Evolutionary conservation across 2,329 filamentous ascomycete genomes (phyloP), one percentile per base, ranked within the genome.

Genomic region (Penicillium sp.): DNA sequence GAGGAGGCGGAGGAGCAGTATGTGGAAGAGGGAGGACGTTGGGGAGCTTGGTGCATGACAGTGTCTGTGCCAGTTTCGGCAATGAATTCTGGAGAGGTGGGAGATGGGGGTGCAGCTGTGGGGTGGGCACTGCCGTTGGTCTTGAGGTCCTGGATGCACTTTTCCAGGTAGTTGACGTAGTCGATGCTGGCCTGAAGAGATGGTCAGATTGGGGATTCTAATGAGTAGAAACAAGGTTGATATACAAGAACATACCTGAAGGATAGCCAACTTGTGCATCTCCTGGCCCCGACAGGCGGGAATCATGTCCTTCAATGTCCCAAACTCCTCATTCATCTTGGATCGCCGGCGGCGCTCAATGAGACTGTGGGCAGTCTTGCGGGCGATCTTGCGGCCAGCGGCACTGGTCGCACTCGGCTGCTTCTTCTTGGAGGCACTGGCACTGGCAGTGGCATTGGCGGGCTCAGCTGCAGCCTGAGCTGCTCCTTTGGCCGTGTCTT

Each of bases 301-400:
- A 60, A 98, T 96, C 91, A 99, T 93, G 71, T 90, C 87, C 80
- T 98, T 98, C 67, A 98, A 81, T 17, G 96, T 90, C 1, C 88
- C 91, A 80, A 98, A 98, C 79, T 98, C 95, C 76, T 98, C 94
- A 70, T 99, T 98, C 94, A 98, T 99, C 82, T 98, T 99, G 13
- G 92, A 96, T 65, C 95, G 85, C 70, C 95, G 83, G 61, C 94
- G 83, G 50, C 95, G 85, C 80, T 99, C 95, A 70, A 98, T 99
- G 68, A 98, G 80, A 72, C 93, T 97, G 74, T 99, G 95, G 12
- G 95, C 95, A 1, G 94, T 98, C 81, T 97, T 98, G 68, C 95
- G 86, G 6, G 95, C 93, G 68, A 95, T 96, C 82, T 97, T 98
- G 59, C 93, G 86, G n/a, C 93, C 93, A 0, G 93, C 93, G 1